Evolutionary conservation across 257 asterid species (phyloP).

Genomic region (Gentiana straminea): DNA sequence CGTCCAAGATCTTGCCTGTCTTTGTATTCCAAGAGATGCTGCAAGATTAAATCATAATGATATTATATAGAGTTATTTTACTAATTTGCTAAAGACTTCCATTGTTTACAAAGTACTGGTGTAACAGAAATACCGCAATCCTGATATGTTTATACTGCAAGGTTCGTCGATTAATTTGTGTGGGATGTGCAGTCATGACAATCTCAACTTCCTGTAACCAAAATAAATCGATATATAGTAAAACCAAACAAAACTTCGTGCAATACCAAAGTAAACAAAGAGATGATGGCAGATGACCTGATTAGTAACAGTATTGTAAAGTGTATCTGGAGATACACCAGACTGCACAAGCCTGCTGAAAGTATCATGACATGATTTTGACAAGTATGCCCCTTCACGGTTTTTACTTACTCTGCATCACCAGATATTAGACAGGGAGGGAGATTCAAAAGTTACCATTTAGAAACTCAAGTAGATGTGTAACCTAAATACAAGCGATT

Average conservation of each 20-base stretch:
- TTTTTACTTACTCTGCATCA: slow-evolving; percentile 71
- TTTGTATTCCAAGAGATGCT: slow-evolving; percentile 90
- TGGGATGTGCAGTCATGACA: slow-evolving; percentile 98
- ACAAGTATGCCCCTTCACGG: slow-evolving; percentile 36
- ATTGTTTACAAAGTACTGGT: neutral
- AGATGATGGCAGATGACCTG: slow-evolving; percentile 40
- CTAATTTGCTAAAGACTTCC: neutral
- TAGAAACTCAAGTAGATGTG: neutral
- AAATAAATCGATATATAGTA: neutral
- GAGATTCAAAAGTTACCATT: neutral
- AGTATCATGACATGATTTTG: slow-evolving; percentile 92
- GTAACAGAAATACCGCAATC: slow-evolving; percentile 48
- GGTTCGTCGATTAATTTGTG: slow-evolving; percentile 90
- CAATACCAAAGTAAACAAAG: neutral
- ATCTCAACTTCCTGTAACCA: slow-evolving; percentile 74
- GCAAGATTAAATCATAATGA: slow-evolving; percentile 10
- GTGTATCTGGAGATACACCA: slow-evolving; percentile 74
- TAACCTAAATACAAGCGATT: too few relatives aligned
- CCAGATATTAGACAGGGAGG: slow-evolving; percentile 3
- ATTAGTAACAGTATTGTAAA: slow-evolving; percentile 77
- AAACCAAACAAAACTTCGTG: neutral
- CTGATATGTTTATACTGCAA: slow-evolving; percentile 91
- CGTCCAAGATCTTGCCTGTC: slow-evolving; percentile 77
- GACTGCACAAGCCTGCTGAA: slow-evolving; percentile 70
- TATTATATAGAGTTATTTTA: neutral